Evolutionary conservation across 2,329 filamentous ascomycete genomes (phyloP).

Genomic region (Penicillium sp.): DNA sequence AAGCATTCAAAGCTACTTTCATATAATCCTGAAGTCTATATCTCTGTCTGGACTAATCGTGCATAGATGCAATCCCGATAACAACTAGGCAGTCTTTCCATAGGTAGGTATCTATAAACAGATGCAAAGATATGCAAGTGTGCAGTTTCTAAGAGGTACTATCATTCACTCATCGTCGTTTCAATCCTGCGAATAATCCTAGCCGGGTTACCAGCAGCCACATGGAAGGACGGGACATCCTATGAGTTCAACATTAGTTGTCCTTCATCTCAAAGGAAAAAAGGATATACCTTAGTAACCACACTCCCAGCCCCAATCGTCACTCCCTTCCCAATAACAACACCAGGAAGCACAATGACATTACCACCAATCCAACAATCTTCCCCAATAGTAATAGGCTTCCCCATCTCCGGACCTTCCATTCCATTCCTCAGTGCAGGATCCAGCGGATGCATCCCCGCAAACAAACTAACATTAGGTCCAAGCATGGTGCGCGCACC

Average conservation of each 20-base stretch:
- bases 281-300: constrained; percentile 60
- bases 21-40: neutral
- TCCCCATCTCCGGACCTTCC: constrained; percentile 68
- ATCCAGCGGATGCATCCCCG: constrained; percentile 71
- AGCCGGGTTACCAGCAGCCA: constrained; percentile 41
- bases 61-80: constrained; percentile 11
- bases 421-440: constrained; percentile 68
- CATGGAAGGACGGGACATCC: constrained; percentile 42
- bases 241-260: constrained; percentile 9
- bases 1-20: neutral
- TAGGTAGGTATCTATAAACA: too few relatives aligned
- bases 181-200: constrained; percentile 38
- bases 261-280: neutral
- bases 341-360: constrained; percentile 65
- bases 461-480: constrained; percentile 71
- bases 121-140: too few relatives aligned
- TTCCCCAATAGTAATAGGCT: constrained; percentile 68
- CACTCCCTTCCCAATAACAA: constrained; percentile 68
- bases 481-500: constrained; percentile 73
- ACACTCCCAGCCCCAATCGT: constrained; percentile 77
- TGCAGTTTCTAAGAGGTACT: too few relatives aligned
- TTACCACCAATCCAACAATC: constrained; percentile 78
- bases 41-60: constrained; percentile 7
- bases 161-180: constrained; percentile 27
- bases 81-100: neutral